phyloP scores from a whole-genome alignment of 148 eudicot species.

The Tetragonia tetragonoides region DNA sequence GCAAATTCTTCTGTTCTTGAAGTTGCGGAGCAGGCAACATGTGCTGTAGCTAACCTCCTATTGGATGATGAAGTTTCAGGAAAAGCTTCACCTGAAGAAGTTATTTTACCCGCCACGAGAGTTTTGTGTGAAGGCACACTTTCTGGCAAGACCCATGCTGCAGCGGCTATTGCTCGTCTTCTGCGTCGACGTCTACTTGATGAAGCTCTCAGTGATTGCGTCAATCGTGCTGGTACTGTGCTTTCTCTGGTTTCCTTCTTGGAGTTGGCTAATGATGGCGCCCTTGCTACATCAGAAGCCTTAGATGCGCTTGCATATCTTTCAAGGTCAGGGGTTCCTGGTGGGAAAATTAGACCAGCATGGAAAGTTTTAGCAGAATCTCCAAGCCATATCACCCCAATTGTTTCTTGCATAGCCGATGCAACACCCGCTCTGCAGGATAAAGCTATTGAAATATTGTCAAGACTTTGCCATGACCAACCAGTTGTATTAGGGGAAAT shows the following conservation, averaged over 20 bases:
- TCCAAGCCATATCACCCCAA: slow-evolving; percentile 59
- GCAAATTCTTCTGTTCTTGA: slow-evolving; percentile 68
- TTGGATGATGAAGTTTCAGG: slow-evolving; percentile 70
- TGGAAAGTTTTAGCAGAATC: slow-evolving; percentile 81
- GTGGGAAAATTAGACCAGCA: slow-evolving; percentile 62
- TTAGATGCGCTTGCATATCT: slow-evolving; percentile 81
- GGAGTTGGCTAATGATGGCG: slow-evolving; percentile 53
- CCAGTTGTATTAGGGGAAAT: slow-evolving; percentile 61
- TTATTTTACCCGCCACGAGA: slow-evolving; percentile 84
- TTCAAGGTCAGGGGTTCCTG: slow-evolving; percentile 53
- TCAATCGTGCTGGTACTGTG: slow-evolving; percentile 80
- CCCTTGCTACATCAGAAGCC: slow-evolving; percentile 71
- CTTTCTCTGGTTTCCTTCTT: slow-evolving; percentile 78
- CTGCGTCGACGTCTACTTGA: slow-evolving; percentile 58
- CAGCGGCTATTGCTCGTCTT: slow-evolving; percentile 91
- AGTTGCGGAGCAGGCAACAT: slow-evolving; percentile 90
- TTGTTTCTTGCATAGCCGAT: slow-evolving; percentile 73
- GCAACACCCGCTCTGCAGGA: slow-evolving; percentile 70
- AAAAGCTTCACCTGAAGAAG: slow-evolving; percentile 66
- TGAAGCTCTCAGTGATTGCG: slow-evolving; percentile 61
- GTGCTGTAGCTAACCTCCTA: slow-evolving; percentile 86
- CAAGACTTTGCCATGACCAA: slow-evolving; percentile 68
- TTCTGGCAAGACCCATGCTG: slow-evolving; percentile 79
- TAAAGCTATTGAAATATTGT: slow-evolving; percentile 85
- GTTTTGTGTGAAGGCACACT: slow-evolving; percentile 73